Evolutionary conservation across 192 early-diverging fungal species (phyloP), one percentile per base, ranked within the genome.

Genomic region (Coemansia sp.): DNA sequence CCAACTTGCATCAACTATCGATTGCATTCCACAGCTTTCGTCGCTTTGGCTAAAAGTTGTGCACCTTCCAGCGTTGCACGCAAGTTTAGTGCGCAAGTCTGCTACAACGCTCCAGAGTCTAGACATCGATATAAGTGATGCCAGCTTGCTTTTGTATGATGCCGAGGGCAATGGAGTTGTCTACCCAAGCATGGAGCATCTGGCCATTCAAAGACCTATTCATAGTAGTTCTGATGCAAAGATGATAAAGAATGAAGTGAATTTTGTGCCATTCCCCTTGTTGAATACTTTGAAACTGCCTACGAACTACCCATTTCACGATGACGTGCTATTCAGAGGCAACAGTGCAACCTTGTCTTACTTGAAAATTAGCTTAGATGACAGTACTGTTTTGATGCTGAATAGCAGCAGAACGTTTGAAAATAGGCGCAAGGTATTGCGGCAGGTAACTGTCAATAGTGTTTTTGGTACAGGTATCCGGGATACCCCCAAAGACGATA

Each of bases 281-380:
- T 42, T 64, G 29, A 32, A 31, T 1, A 2, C 8, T 2, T n/a
- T 64, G n/a, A 22, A 5, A 22, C 2, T 46, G 1, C 2, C 22
- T 2, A 11, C 47, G 9, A 19, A 17, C 15, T 64, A 64, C 11
- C 62, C 62, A 32, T 64, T 64, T 25, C 1, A 42, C 9, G 46
- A 64, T 51, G 62, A 64, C 32, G 47, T 49, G 10, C 32, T 53
- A 31, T 64, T 64, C 12, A 45, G 46, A 19, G 62, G 49, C 0
- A 53, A 54, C 47, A 29, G 24, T 27, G 45, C 37, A 2, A 54
- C 62, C 0, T 35, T 64, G 11, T 45, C 49, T 12, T 53, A 40
- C 53, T 14, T 64, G 9, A 6, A 56, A 3, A 29, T 56, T 0
- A 6, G 17, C 7, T 36, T 56, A 36, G 53, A 56, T 12, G 0